Conservation (phyloP, 306 rosid species). For the Parietaria judaica region DNA sequence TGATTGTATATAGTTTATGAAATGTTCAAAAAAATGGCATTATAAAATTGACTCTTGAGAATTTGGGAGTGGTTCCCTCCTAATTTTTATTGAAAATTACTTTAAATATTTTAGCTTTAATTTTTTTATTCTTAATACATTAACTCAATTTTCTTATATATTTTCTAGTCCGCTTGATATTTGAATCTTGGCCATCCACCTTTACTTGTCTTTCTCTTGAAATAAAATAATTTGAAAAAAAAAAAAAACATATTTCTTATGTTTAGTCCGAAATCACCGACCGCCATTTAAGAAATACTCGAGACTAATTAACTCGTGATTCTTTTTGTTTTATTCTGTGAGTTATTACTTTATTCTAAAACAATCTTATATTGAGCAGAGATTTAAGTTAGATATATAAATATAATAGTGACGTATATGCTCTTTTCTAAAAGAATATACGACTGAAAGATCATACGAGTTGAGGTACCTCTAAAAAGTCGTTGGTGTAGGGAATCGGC, state of each 20-base stretch:
- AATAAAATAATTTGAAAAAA: no score
- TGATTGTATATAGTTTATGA: no score
- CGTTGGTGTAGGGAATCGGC: background rate
- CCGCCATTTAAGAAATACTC: no score
- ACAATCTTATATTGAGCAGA: background rate
- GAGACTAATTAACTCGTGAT: background rate
- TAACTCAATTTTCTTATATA: background rate
- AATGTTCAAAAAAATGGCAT: no score
- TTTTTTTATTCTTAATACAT: background rate
- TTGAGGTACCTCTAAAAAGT: background rate
- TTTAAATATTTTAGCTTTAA: background rate
- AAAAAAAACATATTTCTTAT: no score
- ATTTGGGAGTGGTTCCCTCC: no score
- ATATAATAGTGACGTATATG: no score
- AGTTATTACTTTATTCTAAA: no score
- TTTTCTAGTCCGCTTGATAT: background rate
- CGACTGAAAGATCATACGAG: background rate
- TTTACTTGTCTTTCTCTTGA: no score
- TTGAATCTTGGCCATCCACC: no score
- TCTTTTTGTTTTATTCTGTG: background rate
- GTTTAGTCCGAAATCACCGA: no score
- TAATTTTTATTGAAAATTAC: background rate
- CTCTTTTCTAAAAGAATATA: background rate
- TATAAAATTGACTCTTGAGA: no score
- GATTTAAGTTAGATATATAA: background rate